Percentiles rank a stretch among this genome's conserved stretches.
Evolutionary conservation across 1,139 yeast genomes (phyloP).

Genomic region (Candida sanyaensis): DNA sequence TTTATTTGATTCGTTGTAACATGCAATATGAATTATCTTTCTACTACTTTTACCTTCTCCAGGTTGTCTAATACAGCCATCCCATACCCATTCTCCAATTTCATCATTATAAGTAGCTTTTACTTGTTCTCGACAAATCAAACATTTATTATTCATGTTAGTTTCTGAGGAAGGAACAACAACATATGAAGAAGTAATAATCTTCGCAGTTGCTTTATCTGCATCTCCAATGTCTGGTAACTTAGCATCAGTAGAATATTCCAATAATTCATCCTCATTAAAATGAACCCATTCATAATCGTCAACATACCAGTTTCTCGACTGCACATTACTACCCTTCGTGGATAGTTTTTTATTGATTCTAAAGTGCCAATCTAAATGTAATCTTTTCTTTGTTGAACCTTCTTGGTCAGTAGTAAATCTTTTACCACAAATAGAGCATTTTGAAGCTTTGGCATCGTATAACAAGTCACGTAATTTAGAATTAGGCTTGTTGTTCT

Average conservation of each 20-base stretch:
- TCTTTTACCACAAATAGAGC: constrained; percentile 88
- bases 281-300: constrained; percentile 75
- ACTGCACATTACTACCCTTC: constrained; percentile 49
- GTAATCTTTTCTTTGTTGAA: constrained; percentile 52
- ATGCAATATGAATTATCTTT: constrained; percentile 74
- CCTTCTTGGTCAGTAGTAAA: constrained; percentile 69
- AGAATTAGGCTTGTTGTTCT: constrained; percentile 30
- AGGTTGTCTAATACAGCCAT: constrained; percentile 68
- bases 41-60: constrained; percentile 49
- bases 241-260: constrained; percentile 28
- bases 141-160: constrained; percentile 74
- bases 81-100: constrained; percentile 96
- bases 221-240: constrained; percentile 16
- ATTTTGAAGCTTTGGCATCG: constrained; percentile 70
- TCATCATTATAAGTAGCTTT: constrained; percentile 85
- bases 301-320: constrained; percentile 81
- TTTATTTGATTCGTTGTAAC: constrained; percentile 68
- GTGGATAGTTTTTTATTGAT: constrained; percentile 73
- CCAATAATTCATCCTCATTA: constrained; percentile 57
- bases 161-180: constrained; percentile 71
- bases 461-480: constrained; percentile 46
- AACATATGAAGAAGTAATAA: constrained; percentile 36
- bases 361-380: constrained; percentile 96
- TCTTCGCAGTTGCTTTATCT: constrained; percentile 9
- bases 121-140: constrained; percentile 83